Conservation (phyloP, 106 monocot species). For the Iris macrosiphon region DNA sequence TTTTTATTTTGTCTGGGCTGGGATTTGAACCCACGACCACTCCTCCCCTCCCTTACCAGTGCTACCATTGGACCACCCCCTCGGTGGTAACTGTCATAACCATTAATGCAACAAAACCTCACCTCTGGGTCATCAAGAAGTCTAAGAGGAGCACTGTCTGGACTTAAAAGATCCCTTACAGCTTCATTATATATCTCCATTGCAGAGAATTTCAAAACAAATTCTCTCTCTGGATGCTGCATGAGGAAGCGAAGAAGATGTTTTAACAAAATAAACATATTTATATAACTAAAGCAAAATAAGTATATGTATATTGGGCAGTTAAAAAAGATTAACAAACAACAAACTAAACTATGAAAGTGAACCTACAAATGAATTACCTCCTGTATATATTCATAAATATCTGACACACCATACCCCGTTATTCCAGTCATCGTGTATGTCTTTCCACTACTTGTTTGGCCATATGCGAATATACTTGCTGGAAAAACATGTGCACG, state of each 20-base stretch:
- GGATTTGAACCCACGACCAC: no score
- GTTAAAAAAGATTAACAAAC: not conserved
- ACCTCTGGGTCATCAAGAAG: constrained; percentile 28
- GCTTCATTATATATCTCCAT: constrained; percentile 18
- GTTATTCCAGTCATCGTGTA: constrained; percentile 19
- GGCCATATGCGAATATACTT: constrained; percentile 18
- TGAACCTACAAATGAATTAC: not conserved
- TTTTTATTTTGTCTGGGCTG: no score
- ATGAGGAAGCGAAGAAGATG: not conserved
- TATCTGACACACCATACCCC: not conserved
- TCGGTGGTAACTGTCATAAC: not conserved
- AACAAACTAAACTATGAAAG: not conserved
- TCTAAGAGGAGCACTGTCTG: constrained; percentile 6
- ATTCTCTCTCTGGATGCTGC: constrained; percentile 6
- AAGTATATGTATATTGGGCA: not conserved
- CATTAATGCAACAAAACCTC: not conserved
- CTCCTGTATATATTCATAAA: constrained; percentile 7
- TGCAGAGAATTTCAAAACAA: constrained; percentile 10
- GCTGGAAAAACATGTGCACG: constrained; percentile 6
- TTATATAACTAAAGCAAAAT: no score
- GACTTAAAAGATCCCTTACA: constrained; percentile 11
- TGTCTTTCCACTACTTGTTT: constrained; percentile 17
- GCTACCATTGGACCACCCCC: no score
- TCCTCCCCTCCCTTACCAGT: no score
- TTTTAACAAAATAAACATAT: not conserved